phyloP scores from a whole-genome alignment of 2,329 filamentous ascomycete species.

The Shiraia sp. region DNA sequence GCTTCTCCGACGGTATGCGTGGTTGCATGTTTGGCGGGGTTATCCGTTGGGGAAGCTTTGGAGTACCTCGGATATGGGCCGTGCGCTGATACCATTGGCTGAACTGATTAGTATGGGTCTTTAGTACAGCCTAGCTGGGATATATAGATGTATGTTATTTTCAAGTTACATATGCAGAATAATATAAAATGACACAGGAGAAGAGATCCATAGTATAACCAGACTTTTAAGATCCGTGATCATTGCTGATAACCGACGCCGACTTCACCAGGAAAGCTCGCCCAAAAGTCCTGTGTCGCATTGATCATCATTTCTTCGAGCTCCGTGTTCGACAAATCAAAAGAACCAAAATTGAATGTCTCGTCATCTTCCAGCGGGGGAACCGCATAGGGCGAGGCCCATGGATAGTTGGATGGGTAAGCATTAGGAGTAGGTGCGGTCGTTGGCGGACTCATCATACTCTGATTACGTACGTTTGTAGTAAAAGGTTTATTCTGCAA shows the following conservation, averaged over 20 bases:
- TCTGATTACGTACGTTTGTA: slow-evolving; percentile 10
- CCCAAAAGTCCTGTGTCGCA: slow-evolving; percentile 47
- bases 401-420: slow-evolving; percentile 22
- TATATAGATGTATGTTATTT: no score
- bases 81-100: background rate
- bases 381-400: slow-evolving; percentile 26
- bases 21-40: background rate
- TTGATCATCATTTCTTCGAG: slow-evolving; percentile 45
- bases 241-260: slow-evolving; percentile 32
- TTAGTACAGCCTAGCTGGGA: no score
- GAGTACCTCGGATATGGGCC: background rate
- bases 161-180: no score
- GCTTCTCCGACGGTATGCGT: slow-evolving; percentile 1
- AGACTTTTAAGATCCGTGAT: no score
- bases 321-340: slow-evolving; percentile 40
- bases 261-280: slow-evolving; percentile 44
- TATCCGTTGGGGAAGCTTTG: background rate
- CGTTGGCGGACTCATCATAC: slow-evolving; percentile 21
- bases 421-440: slow-evolving; percentile 30
- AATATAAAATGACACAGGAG: no score
- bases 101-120: background rate
- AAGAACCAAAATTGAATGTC: slow-evolving; percentile 35
- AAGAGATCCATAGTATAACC: no score
- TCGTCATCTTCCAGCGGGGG: slow-evolving; percentile 38
- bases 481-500: slow-evolving; percentile 9